Base-by-base conservation (phyloP, 805 yeast species). In the Cyberlindnera misumaiensis region DNA sequence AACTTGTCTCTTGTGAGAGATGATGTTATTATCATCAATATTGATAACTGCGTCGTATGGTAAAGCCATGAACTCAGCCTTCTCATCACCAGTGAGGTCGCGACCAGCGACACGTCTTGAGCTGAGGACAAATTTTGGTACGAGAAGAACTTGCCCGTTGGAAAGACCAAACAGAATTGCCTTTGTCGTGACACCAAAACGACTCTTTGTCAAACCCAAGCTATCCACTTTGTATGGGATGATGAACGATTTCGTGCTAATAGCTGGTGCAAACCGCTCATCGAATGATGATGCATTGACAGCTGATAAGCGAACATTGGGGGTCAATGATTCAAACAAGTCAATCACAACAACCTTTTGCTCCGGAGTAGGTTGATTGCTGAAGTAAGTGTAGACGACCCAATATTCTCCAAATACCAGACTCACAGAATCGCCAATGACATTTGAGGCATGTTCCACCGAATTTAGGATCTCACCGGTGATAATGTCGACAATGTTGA, bases 361-460 rank as follows among this genome's bases (percentile, higher is more conserved):
- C 25, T 73, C 73, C 3, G 75, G 69, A 15, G 66, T 56, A 10
- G 80, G 80, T 3, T 56, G 55, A 1, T 54, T 52, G 40, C 79
- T 70, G 52, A 70, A 74, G 49, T 76, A 80, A 0, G 89, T 65
- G 53, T 83, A 81, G 10, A 85, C 68, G 13, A 87, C 64, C 84
- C 93, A 90, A 60, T 89, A 77, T 55, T 90, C 97, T 35, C 87
- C 93, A 58, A 77, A 72, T 1, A 77, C 66, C 20, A 86, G 50
- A 16, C 70, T 62, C 22, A 86, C 55, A 9, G 65, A 60, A 9
- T 59, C 58, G 10, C 66, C 66, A 4, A 69, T 55, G 9, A 67
- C 53, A 18, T 65, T 66, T 5, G 66, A 69, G 4, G 60, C 67
- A 40, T 72, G 75, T 5, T 54, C 53, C 3, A 65, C 58, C 11